phyloP scores from a whole-genome alignment of 139 green algal genomes.

The Tetradesmus lagerheimii region DNA sequence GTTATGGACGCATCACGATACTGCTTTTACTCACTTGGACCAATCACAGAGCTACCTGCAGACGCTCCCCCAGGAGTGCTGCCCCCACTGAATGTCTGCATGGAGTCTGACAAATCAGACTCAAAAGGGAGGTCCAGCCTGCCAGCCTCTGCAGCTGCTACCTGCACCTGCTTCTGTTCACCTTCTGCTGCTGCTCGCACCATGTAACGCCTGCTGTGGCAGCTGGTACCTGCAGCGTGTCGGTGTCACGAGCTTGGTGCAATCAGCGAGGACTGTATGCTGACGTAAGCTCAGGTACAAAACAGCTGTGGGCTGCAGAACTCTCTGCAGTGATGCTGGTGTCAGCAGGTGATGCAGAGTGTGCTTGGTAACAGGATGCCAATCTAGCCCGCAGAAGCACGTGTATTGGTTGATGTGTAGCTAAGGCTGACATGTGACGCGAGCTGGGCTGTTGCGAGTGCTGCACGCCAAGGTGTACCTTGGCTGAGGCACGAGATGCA shows the following conservation, averaged over 20 bases:
- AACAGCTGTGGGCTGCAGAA: neutral
- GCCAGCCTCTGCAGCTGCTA: slow-evolving; percentile 18
- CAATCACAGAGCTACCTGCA: neutral
- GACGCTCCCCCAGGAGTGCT: neutral
- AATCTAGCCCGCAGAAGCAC: too few relatives aligned
- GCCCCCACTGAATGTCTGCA: neutral
- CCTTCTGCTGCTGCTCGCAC: neutral
- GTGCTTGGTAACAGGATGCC: neutral
- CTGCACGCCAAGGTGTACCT: too few relatives aligned
- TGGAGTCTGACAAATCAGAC: slow-evolving; percentile 15
- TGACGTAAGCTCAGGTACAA: neutral
- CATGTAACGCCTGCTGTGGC: neutral
- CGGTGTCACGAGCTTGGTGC: too few relatives aligned
- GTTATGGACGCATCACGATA: neutral
- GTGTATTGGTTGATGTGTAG: neutral
- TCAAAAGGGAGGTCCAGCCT: slow-evolving; percentile 33
- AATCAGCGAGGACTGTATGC: too few relatives aligned
- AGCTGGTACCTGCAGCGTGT: neutral
- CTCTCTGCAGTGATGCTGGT: neutral
- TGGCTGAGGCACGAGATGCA: too few relatives aligned
- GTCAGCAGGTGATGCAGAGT: neutral
- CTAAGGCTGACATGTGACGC: neutral
- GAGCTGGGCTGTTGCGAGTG: too few relatives aligned
- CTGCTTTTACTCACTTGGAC: neutral
- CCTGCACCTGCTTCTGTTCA: slow-evolving; percentile 15